Evolutionary conservation across 192 early-diverging fungal species (phyloP), one percentile per base, ranked within the genome.

Genomic region (Entomortierella parvispora): DNA sequence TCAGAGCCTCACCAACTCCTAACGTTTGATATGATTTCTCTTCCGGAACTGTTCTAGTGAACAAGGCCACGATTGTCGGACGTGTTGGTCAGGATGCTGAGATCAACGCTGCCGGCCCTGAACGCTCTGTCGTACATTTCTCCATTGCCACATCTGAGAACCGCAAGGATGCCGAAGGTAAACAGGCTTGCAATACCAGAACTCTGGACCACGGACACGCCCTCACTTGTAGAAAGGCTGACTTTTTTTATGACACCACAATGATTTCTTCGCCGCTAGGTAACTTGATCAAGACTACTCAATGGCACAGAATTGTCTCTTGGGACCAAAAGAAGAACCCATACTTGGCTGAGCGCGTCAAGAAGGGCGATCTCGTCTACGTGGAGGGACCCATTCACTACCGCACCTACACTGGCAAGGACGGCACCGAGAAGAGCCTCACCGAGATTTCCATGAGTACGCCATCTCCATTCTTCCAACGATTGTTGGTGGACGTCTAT

Each of bases 21-120:
- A 57, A 32, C 20, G 17, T n/a, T 1, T 4, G n/a, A 26, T 6
- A 22, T 20, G 26, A n/a, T 15, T 46, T 7, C 32, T 54, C 45
- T 14, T 32, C 2, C 10, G 9, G 40, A 57, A 14, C 32, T 34
- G 0, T 28, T 10, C 1, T 65, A 86, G 82, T 92, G 44, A 92
- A 92, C 80, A 89, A 89, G 82, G 86, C 84, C 14, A 87, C 81
- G 3, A 75, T 92, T 53, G 57, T 91, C 33, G 91, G 91, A 48
- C 78, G 82, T 58, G 86, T 90, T 14, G 90, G 90, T 12, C 69
- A 81, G 17, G 89, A 92, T 71, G 80, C 86, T 12, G 79, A 84
- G 37, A 62, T 81, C 2, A 58, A 54, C 40, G 80, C 71, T 4
- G 63, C 87, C 31, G 18, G 40, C 18, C 71, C 76, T 49, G 85